These are phyloP conservation scores for Candida bentonensis DNA, from an alignment of 805 yeast species.

Conservation along the genomic window DNA sequence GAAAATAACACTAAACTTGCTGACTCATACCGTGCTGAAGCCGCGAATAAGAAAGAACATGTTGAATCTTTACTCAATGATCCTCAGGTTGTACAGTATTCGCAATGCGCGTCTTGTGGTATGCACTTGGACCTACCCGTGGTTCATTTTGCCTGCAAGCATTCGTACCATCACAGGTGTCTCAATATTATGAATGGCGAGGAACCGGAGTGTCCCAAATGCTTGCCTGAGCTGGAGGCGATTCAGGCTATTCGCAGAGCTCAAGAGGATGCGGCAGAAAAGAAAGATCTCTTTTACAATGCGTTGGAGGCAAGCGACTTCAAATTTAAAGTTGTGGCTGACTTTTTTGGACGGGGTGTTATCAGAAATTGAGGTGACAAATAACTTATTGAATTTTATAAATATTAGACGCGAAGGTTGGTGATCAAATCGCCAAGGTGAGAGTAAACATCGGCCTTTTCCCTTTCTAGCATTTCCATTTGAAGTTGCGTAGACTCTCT, in stretches of 20 bases:
- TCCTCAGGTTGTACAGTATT: conserved; percentile 44
- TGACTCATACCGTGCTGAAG: conserved; percentile 53
- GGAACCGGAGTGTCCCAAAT: conserved; percentile 51
- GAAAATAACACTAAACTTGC: conserved; percentile 53
- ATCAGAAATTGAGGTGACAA: conserved; percentile 37
- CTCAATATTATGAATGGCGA: conserved; percentile 23
- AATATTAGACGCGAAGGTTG: no score
- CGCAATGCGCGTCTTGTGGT: conserved; percentile 53
- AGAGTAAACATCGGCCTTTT: no score
- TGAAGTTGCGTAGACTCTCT: no score
- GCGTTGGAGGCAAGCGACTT: conserved; percentile 39
- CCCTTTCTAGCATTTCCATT: no score
- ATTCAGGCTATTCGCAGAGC: conserved; percentile 41
- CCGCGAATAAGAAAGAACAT: conserved; percentile 37
- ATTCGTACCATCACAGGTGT: conserved; percentile 77
- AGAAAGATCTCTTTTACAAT: conserved; percentile 47
- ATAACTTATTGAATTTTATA: neutral
- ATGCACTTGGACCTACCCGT: conserved; percentile 60
- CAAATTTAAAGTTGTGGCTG: conserved; percentile 61
- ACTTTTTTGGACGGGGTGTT: conserved; percentile 80
- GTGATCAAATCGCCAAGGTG: no score
- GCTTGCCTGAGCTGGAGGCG: conserved; percentile 59
- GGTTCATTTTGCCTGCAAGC: conserved; percentile 74
- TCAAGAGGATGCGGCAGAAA: conserved; percentile 47
- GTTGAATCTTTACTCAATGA: conserved; percentile 35